Evolutionary conservation across 2,329 filamentous ascomycete genomes (phyloP).

Genomic region (Alternaria solani): DNA sequence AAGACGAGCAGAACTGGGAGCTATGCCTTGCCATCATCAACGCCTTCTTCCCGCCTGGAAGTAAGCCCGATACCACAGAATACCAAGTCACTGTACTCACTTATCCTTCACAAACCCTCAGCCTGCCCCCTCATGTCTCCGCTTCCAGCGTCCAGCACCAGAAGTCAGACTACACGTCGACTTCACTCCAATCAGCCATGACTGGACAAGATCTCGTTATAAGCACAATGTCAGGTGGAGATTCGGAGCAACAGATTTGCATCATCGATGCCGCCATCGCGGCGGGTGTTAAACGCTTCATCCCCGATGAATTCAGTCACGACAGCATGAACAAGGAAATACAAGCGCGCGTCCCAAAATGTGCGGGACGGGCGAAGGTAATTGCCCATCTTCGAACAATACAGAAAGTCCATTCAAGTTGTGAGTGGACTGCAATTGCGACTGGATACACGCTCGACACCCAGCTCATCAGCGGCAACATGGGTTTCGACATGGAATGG

Average conservation of each 20-base stretch:
- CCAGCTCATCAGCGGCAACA: constrained; percentile 42
- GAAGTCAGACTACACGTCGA: constrained; percentile 41
- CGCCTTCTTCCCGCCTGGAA: constrained; percentile 23
- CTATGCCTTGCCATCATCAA: constrained; percentile 35
- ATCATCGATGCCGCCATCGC: constrained; percentile 53
- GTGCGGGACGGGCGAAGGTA: constrained; percentile 37
- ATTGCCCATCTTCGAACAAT: constrained; percentile 40
- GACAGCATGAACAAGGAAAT: constrained; percentile 43
- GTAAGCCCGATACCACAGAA: not conserved
- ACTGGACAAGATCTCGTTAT: constrained; percentile 51
- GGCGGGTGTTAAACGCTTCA: constrained; percentile 52
- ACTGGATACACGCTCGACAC: constrained; percentile 46
- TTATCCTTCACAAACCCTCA: constrained; percentile 32
- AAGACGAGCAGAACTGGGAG: constrained; percentile 31
- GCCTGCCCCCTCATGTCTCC: constrained; percentile 24
- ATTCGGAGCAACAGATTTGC: constrained; percentile 32
- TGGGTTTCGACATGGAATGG: constrained; percentile 52
- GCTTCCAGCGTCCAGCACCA: constrained; percentile 24
- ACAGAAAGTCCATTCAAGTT: constrained; percentile 11
- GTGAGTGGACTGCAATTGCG: constrained; percentile 49
- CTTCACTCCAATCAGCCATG: constrained; percentile 44
- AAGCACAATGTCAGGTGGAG: constrained; percentile 40
- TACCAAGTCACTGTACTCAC: constrained; percentile 38
- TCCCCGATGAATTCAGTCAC: constrained; percentile 55
- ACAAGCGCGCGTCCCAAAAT: constrained; percentile 40